phyloP scores from a whole-genome alignment of 176 grass and related monocot species.

The Zoysia japonica region DNA sequence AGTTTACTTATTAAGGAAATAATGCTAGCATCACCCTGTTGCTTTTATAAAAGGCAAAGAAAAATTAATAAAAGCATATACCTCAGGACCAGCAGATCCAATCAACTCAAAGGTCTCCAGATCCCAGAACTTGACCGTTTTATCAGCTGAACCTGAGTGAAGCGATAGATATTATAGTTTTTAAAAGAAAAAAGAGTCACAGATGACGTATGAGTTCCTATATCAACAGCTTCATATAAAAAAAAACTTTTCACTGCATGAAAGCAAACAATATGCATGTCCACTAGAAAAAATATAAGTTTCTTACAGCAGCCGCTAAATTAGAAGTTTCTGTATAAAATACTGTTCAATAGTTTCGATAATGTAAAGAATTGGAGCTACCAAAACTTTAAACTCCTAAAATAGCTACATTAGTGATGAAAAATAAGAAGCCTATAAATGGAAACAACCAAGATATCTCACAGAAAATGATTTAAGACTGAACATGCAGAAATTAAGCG shows the following conservation, averaged over 20 bases:
- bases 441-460: constrained; percentile 14
- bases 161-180: constrained; percentile 23
- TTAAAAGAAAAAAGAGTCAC: constrained; percentile 15
- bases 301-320: constrained; percentile 25
- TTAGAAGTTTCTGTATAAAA: constrained; percentile 5
- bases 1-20: constrained; percentile 4
- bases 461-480: background rate
- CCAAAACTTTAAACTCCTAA: constrained; percentile 4
- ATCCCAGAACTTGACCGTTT: constrained; percentile 99
- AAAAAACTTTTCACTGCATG: background rate
- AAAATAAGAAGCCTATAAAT: background rate
- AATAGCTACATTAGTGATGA: background rate
- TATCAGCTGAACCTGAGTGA: constrained; percentile 85
- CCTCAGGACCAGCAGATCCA: constrained; percentile 91
- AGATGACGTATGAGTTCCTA: constrained; percentile 11
- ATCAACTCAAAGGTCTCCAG: constrained; percentile 97
- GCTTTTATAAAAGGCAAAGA: constrained; percentile 1
- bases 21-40: background rate
- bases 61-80: constrained; percentile 41
- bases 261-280: constrained; percentile 9
- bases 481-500: background rate
- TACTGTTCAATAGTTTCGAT: constrained; percentile 12
- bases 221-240: background rate
- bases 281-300: background rate
- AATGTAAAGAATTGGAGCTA: background rate